These are phyloP conservation scores for Citrullus amarus DNA, from an alignment of 306 rosid genomes.

Conservation along the genomic window DNA sequence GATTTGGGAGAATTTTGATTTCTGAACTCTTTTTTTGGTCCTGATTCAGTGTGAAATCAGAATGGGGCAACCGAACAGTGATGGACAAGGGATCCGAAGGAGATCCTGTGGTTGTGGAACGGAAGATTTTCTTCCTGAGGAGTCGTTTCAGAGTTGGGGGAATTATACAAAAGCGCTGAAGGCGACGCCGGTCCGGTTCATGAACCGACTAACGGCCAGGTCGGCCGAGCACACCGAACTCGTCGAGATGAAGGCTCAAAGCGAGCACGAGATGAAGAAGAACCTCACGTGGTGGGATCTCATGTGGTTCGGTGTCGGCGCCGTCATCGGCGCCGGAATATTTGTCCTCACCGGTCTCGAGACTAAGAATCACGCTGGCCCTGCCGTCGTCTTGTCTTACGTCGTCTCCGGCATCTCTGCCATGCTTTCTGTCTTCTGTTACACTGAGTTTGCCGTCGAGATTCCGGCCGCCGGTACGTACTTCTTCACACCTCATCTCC, in stretches of 20 bases:
- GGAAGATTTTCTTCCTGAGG: slow-evolving; percentile 71
- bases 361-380: slow-evolving; percentile 30
- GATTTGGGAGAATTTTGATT: not conserved
- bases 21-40: not conserved
- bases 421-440: slow-evolving; percentile 82
- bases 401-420: slow-evolving; percentile 74
- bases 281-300: slow-evolving; percentile 88
- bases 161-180: slow-evolving; percentile 36
- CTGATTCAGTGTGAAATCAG: slow-evolving; percentile 1
- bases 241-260: slow-evolving; percentile 50
- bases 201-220: slow-evolving; percentile 37
- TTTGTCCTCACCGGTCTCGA: slow-evolving; percentile 82
- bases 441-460: slow-evolving; percentile 86
- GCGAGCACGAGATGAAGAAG: slow-evolving; percentile 72
- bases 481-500: not conserved
- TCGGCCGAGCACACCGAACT: slow-evolving; percentile 49
- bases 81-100: slow-evolving; percentile 20
- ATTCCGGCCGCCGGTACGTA: slow-evolving; percentile 71
- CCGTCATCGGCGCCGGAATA: slow-evolving; percentile 77
- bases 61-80: slow-evolving; percentile 16
- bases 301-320: slow-evolving; percentile 75
- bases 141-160: slow-evolving; percentile 55
- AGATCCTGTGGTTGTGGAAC: slow-evolving; percentile 32
- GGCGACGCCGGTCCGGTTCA: slow-evolving; percentile 42
- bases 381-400: slow-evolving; percentile 67